Conservation (phyloP, 352 stramenopile species). For the Phytophthora nicotianae region DNA sequence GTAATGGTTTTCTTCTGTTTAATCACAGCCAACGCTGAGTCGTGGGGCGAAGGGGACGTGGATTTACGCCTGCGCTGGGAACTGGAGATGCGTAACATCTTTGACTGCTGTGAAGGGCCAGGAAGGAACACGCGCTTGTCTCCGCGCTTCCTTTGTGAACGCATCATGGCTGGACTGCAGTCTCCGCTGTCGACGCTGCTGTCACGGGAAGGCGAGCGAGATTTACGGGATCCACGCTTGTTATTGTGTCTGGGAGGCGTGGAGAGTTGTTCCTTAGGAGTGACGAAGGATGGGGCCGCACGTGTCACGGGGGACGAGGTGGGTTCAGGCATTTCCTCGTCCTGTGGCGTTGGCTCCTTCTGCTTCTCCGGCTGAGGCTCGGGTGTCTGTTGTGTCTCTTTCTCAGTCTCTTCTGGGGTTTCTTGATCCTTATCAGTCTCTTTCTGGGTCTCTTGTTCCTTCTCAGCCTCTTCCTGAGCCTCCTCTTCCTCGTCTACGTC, state of each 20-base stretch:
- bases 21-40: slow-evolving; percentile 63
- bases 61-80: slow-evolving; percentile 37
- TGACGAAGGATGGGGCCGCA: slow-evolving; percentile 19
- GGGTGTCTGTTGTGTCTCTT: slow-evolving; percentile 3
- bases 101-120: slow-evolving; percentile 50
- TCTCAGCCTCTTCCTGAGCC: slow-evolving; percentile 4
- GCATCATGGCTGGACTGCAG: slow-evolving; percentile 35
- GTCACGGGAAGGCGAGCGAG: slow-evolving; percentile 36
- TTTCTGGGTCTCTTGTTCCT: slow-evolving; percentile 11
- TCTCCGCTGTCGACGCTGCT: slow-evolving; percentile 32
- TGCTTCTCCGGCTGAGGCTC: slow-evolving; percentile 22
- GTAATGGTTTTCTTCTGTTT: slow-evolving; percentile 83
- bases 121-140: slow-evolving; percentile 55
- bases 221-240: slow-evolving; percentile 20
- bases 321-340: slow-evolving; percentile 28
- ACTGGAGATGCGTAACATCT: slow-evolving; percentile 45
- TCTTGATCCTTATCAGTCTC: slow-evolving; percentile 14
- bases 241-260: slow-evolving; percentile 15
- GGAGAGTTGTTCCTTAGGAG: slow-evolving; percentile 21
- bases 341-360: slow-evolving; percentile 23
- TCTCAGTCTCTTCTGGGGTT: slow-evolving; percentile 18
- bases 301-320: slow-evolving; percentile 20
- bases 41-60: slow-evolving; percentile 41
- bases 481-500: slow-evolving; percentile 33
- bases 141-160: slow-evolving; percentile 44